Evolutionary conservation across 192 early-diverging fungal genomes (phyloP).

Genomic region (Jimgerdemannia flammicorona): DNA sequence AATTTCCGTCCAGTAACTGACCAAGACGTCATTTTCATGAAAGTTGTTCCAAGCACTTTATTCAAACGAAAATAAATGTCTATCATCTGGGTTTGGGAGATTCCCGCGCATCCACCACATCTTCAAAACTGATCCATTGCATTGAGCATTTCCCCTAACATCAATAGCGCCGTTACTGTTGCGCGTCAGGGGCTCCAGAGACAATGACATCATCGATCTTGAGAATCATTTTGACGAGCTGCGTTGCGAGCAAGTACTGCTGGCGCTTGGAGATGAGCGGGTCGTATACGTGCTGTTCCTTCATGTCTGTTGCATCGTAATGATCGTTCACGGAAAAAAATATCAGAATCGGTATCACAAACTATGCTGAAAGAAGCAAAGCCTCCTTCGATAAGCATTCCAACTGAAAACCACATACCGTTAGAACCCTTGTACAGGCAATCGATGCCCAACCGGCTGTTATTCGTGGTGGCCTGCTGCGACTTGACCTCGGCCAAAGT

Average conservation of each 20-base stretch:
- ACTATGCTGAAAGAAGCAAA: constrained; percentile 6
- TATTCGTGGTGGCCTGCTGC: constrained; percentile 83
- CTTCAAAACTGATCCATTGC: too few relatives aligned
- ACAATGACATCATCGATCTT: constrained; percentile 92
- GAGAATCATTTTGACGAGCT: constrained; percentile 98
- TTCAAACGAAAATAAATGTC: too few relatives aligned
- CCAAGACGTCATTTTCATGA: too few relatives aligned
- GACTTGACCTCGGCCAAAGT: constrained; percentile 95
- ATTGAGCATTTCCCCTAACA: too few relatives aligned
- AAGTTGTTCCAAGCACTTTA: too few relatives aligned
- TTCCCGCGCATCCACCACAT: too few relatives aligned
- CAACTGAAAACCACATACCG: constrained; percentile 32
- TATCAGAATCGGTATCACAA: constrained; percentile 13
- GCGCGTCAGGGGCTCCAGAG: constrained; percentile 15
- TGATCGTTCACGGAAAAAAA: constrained; percentile 43
- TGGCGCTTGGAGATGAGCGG: constrained; percentile 99
- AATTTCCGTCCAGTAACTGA: too few relatives aligned
- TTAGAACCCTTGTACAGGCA: constrained; percentile 90
- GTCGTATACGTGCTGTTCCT: constrained; percentile 97
- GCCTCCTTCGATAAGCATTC: too few relatives aligned
- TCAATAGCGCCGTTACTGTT: neutral
- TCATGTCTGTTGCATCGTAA: constrained; percentile 52
- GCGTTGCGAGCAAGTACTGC: constrained; percentile 96
- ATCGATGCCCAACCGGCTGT: constrained; percentile 91
- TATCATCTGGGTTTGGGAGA: too few relatives aligned